phyloP scores from a whole-genome alignment of 208 protist species.

The Wallacemonas rigidus region DNA sequence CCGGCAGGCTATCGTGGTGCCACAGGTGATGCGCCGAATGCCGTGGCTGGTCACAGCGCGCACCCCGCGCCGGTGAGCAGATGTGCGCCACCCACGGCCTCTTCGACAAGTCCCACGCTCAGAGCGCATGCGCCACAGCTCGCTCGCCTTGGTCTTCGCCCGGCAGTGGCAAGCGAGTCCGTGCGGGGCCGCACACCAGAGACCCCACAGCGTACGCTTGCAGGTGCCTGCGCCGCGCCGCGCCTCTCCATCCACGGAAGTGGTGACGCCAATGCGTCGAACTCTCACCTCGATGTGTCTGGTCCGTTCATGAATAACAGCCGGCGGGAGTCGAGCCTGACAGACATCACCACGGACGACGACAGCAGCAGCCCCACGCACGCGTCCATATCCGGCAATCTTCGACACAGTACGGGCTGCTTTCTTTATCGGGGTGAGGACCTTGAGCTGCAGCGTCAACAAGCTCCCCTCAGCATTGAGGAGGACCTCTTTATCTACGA shows the following conservation, averaged over 20 bases:
- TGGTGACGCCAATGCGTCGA: neutral
- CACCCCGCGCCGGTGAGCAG: too few relatives aligned
- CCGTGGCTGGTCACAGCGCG: too few relatives aligned
- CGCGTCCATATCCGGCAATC: conserved; percentile 19
- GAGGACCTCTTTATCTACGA: conserved; percentile 86
- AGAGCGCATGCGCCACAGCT: neutral
- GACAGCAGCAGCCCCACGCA: conserved; percentile 13
- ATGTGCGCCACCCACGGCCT: neutral
- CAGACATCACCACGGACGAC: conserved; percentile 38
- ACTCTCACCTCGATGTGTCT: conserved; percentile 1
- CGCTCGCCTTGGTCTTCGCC: neutral
- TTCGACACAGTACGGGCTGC: neutral
- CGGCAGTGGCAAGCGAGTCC: too few relatives aligned
- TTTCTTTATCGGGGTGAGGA: conserved; percentile 38
- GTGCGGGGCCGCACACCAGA: too few relatives aligned
- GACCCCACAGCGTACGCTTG: conserved; percentile 1
- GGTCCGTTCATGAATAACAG: conserved; percentile 6
- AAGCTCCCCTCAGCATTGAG: conserved; percentile 52
- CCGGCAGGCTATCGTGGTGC: too few relatives aligned
- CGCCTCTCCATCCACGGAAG: neutral
- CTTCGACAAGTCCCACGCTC: neutral
- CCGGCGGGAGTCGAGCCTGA: conserved; percentile 28
- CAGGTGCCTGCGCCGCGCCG: neutral
- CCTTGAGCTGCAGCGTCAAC: conserved; percentile 76
- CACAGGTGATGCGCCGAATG: too few relatives aligned